Conservation (phyloP, 805 yeast genomes). For the Candida quercuum region DNA sequence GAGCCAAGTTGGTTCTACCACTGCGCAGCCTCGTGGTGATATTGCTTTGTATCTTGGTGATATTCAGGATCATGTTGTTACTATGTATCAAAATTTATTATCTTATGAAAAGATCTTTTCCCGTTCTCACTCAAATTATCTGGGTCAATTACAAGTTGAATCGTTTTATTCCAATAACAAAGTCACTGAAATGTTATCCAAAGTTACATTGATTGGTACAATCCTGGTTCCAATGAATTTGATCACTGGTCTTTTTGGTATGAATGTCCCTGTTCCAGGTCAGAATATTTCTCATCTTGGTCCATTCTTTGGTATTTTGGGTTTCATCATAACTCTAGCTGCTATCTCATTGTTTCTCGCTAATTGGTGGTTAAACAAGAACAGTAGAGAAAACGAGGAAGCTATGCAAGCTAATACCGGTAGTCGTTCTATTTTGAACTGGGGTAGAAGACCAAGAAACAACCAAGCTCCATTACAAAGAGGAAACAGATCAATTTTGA, state of each 20-base stretch:
- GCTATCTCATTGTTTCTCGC: slow-evolving; percentile 35
- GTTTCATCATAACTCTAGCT: slow-evolving; percentile 41
- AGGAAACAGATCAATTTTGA: slow-evolving; percentile 24
- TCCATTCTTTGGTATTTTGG: slow-evolving; percentile 71
- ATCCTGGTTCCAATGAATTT: slow-evolving; percentile 84
- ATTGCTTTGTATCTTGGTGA: slow-evolving; percentile 91
- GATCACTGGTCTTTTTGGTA: slow-evolving; percentile 89
- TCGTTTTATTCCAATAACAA: slow-evolving; percentile 81
- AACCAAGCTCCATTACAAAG: slow-evolving; percentile 13
- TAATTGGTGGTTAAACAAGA: slow-evolving; percentile 33
- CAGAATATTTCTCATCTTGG: slow-evolving; percentile 35
- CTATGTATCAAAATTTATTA: slow-evolving; percentile 87
- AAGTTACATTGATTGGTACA: slow-evolving; percentile 88
- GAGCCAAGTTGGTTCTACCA: background rate
- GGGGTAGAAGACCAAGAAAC: slow-evolving; percentile 13
- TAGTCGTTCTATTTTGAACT: slow-evolving; percentile 28
- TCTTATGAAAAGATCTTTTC: slow-evolving; percentile 92
- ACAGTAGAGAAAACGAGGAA: slow-evolving; percentile 24
- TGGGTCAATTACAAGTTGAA: slow-evolving; percentile 92
- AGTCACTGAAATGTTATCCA: slow-evolving; percentile 81
- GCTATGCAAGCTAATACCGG: slow-evolving; percentile 15
- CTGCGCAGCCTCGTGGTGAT: slow-evolving; percentile 75
- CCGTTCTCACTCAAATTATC: slow-evolving; percentile 84
- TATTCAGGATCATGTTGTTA: slow-evolving; percentile 94
- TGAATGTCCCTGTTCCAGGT: slow-evolving; percentile 92